Conservation (phyloP, 441 rosid species). For the Euphorbia celastroides region DNA sequence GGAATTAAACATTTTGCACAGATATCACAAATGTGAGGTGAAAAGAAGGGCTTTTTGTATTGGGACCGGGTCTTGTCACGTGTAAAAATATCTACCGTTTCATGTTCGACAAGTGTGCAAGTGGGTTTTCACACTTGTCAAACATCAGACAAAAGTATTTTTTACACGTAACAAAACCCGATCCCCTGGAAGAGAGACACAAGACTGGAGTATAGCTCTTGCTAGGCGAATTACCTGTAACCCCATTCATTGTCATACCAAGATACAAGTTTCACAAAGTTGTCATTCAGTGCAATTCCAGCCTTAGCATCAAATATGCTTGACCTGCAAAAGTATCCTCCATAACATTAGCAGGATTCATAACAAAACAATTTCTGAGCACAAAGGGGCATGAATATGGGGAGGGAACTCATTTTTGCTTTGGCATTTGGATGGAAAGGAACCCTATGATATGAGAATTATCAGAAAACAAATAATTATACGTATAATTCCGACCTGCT, state of each 20-base stretch:
- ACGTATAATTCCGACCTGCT: slow-evolving; percentile 27
- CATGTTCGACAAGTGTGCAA: too few relatives aligned
- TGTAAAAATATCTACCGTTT: too few relatives aligned
- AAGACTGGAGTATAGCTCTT: not conserved
- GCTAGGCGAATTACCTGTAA: slow-evolving; percentile 38
- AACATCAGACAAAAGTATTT: too few relatives aligned
- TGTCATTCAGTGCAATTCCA: slow-evolving; percentile 29
- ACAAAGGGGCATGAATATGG: too few relatives aligned
- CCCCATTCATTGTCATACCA: slow-evolving; percentile 68
- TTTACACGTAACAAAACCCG: too few relatives aligned
- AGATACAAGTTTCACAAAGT: slow-evolving; percentile 46
- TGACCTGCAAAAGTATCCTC: slow-evolving; percentile 33
- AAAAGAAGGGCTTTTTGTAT: not conserved
- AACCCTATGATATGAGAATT: not conserved
- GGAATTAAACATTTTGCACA: not conserved
- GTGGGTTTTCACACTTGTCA: too few relatives aligned
- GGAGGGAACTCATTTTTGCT: too few relatives aligned
- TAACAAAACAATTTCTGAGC: too few relatives aligned
- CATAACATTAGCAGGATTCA: not conserved
- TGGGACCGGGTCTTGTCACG: too few relatives aligned
- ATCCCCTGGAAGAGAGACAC: too few relatives aligned
- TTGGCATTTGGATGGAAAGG: too few relatives aligned
- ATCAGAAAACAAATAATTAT: not conserved
- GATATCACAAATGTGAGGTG: not conserved
- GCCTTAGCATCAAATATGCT: slow-evolving; percentile 71